Percentiles rank a stretch among this genome's conserved stretches.
phyloP scores from a whole-genome alignment of 495 filamentous ascomycete genomes.

The Letharia lupina region DNA sequence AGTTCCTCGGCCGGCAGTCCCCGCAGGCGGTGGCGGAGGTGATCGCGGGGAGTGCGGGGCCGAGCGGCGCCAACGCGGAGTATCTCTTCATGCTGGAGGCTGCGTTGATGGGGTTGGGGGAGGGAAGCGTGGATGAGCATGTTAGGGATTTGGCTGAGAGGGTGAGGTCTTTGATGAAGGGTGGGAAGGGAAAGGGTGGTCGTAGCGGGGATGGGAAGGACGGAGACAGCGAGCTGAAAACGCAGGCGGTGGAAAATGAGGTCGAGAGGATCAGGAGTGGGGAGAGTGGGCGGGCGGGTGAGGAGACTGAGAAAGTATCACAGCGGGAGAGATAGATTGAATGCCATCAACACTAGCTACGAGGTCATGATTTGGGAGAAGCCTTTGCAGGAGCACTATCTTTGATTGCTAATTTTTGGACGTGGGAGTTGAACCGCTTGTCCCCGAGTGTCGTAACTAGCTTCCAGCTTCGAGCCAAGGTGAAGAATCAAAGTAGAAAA shows the following conservation, averaged over 20 bases:
- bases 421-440: background rate
- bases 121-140: slow-evolving; percentile 71
- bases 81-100: slow-evolving; percentile 79
- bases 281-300: slow-evolving; percentile 28
- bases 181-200: slow-evolving; percentile 29
- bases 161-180: slow-evolving; percentile 38
- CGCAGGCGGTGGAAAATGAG: slow-evolving; percentile 32
- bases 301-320: slow-evolving; percentile 24
- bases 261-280: slow-evolving; percentile 25
- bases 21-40: slow-evolving; percentile 75
- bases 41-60: slow-evolving; percentile 66
- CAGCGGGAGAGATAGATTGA: background rate
- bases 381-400: background rate
- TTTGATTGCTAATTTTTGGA: slow-evolving; percentile 3
- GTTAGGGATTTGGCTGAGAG: slow-evolving; percentile 48
- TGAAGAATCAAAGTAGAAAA: background rate
- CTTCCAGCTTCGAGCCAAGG: background rate
- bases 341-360: background rate
- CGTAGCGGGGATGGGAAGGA: slow-evolving; percentile 1
- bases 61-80: slow-evolving; percentile 85
- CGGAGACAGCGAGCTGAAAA: background rate
- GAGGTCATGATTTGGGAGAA: background rate
- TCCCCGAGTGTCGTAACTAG: background rate
- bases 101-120: slow-evolving; percentile 67
- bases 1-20: slow-evolving; percentile 79